These are phyloP conservation scores for Cordyceps sp. DNA, from an alignment of 2,329 filamentous ascomycete species.

Conservation along the genomic window DNA sequence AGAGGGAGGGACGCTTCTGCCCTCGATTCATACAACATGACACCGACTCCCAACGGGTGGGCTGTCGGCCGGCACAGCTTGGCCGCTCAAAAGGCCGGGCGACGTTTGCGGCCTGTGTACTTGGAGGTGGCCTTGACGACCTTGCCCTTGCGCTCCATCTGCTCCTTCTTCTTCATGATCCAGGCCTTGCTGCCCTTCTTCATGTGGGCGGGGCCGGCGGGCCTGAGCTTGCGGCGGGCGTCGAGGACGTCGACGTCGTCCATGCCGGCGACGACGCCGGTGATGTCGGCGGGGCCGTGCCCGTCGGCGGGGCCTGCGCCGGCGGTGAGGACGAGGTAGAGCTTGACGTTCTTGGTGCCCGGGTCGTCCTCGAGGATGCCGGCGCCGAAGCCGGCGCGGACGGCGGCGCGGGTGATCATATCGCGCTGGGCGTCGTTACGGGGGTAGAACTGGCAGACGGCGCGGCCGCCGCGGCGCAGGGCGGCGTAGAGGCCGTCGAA, in stretches of 20 bases:
- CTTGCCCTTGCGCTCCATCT: conserved; percentile 90
- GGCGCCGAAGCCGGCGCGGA: conserved; percentile 88
- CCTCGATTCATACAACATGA: no score
- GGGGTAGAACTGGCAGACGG: conserved; percentile 95
- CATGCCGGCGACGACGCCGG: conserved; percentile 77
- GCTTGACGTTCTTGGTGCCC: conserved; percentile 88
- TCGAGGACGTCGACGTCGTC: conserved; percentile 74
- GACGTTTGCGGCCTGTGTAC: conserved; percentile 82
- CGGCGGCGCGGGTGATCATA: conserved; percentile 83
- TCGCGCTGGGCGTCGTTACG: conserved; percentile 83
- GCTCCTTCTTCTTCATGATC: conserved; percentile 77
- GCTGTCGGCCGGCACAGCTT: no score
- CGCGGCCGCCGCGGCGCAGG: conserved; percentile 67
- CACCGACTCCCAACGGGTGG: no score
- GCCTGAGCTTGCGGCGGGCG: conserved; percentile 34
- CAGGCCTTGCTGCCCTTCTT: conserved; percentile 75
- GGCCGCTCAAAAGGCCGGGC: conserved; percentile 48
- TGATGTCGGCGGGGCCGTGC: conserved; percentile 57
- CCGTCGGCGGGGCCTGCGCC: conserved; percentile 37
- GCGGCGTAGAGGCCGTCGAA: conserved; percentile 86
- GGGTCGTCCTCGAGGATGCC: conserved; percentile 91
- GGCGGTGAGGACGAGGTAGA: conserved; percentile 90
- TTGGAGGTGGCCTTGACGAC: conserved; percentile 84
- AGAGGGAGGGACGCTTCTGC: no score
- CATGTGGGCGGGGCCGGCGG: conserved; percentile 30